phyloP scores from a whole-genome alignment of 2,329 filamentous ascomycete species.

The Neopestalotiopsis sp. region DNA sequence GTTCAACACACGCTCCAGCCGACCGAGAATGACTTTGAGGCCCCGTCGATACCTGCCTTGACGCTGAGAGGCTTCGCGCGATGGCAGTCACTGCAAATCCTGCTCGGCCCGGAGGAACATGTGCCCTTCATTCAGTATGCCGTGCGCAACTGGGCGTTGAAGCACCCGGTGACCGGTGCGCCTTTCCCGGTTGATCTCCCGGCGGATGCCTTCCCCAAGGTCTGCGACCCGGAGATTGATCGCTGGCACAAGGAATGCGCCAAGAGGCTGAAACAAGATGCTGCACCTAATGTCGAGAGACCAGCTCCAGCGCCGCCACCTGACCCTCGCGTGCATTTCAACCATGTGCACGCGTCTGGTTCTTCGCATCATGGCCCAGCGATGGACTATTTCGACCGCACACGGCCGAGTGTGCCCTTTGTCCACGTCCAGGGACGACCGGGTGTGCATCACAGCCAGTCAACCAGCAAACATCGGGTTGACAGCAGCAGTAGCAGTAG shows the following conservation, averaged over 20 bases:
- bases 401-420: slow-evolving; percentile 36
- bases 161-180: slow-evolving; percentile 74
- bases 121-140: slow-evolving; percentile 82
- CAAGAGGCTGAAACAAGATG: slow-evolving; percentile 69
- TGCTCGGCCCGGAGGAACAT: slow-evolving; percentile 88
- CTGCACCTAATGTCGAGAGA: slow-evolving; percentile 43
- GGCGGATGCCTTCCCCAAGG: slow-evolving; percentile 68
- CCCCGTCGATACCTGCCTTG: slow-evolving; percentile 81
- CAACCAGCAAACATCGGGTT: slow-evolving; percentile 23
- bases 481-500: slow-evolving; percentile 40
- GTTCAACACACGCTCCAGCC: slow-evolving; percentile 89
- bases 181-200: slow-evolving; percentile 67
- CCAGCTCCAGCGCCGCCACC: slow-evolving; percentile 20
- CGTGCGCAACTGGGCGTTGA: slow-evolving; percentile 76
- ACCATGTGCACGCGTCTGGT: slow-evolving; percentile 32
- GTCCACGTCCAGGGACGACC: slow-evolving; percentile 31
- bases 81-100: slow-evolving; percentile 91
- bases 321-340: slow-evolving; percentile 33
- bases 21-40: slow-evolving; percentile 71
- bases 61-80: slow-evolving; percentile 85
- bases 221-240: slow-evolving; percentile 80
- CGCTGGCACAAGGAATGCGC: slow-evolving; percentile 84
- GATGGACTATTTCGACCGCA: slow-evolving; percentile 40
- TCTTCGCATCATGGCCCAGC: slow-evolving; percentile 33
- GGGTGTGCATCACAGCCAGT: slow-evolving; percentile 1